A percentile compares a stretch with the other conserved stretches of the same genome.
Conservation (phyloP, 108 stramenopile species). For the Pseudonitzschia pungens region DNA sequence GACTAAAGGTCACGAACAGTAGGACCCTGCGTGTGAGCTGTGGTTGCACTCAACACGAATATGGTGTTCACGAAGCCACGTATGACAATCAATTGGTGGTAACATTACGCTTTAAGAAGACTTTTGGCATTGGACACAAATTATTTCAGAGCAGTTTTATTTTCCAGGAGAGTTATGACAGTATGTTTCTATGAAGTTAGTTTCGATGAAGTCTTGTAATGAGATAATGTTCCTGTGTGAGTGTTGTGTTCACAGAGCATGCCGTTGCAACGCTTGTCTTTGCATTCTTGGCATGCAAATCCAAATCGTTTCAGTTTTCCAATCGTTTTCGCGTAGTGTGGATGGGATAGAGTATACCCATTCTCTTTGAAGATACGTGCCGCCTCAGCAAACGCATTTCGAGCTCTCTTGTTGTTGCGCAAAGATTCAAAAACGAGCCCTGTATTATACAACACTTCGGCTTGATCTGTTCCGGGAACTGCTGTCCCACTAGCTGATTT, state of each 20-base stretch:
- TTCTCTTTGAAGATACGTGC: slow-evolving; percentile 46
- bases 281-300: neutral
- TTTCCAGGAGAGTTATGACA: too few relatives aligned
- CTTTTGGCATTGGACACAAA: too few relatives aligned
- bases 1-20: too few relatives aligned
- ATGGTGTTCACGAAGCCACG: too few relatives aligned
- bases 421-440: slow-evolving; percentile 51
- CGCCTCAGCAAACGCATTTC: slow-evolving; percentile 50
- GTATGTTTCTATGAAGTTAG: too few relatives aligned
- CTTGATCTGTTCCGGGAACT: slow-evolving; percentile 36
- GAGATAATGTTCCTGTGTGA: neutral
- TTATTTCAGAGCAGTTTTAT: too few relatives aligned
- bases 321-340: slow-evolving; percentile 37
- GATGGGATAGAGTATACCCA: slow-evolving; percentile 40
- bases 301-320: slow-evolving; percentile 36
- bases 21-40: too few relatives aligned
- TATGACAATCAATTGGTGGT: too few relatives aligned
- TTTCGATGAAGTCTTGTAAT: too few relatives aligned
- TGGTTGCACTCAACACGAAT: too few relatives aligned
- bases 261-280: slow-evolving; percentile 2
- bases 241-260: neutral
- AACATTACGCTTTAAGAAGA: too few relatives aligned
- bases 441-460: slow-evolving; percentile 51
- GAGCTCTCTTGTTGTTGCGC: slow-evolving; percentile 41
- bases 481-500: neutral